Conservation (phyloP, 805 yeast genomes). For the Teunomyces atbi region DNA sequence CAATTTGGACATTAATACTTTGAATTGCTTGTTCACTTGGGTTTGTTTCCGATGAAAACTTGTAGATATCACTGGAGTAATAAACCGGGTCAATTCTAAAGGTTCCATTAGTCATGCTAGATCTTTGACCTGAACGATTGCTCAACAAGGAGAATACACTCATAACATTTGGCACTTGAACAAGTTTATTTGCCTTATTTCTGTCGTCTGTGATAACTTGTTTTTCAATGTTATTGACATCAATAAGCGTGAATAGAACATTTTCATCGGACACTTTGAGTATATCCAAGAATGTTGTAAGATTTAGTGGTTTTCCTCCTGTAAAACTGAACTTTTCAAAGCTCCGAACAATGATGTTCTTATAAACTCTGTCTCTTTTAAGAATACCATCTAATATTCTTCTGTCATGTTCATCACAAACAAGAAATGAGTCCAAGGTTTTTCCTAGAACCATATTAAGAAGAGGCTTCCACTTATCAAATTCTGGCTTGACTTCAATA, state of each 20-base stretch:
- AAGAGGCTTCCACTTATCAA: conserved; percentile 55
- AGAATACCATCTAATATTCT: conserved; percentile 30
- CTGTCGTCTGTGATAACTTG: conserved; percentile 52
- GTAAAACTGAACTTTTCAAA: conserved; percentile 58
- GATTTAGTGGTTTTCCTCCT: conserved; percentile 39
- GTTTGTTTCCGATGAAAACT: conserved; percentile 24
- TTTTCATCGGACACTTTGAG: conserved; percentile 54
- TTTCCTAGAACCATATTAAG: conserved; percentile 55
- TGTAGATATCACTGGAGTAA: conserved; percentile 32
- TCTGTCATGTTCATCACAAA: conserved; percentile 61
- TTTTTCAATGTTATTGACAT: conserved; percentile 57
- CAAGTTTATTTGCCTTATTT: conserved; percentile 46
- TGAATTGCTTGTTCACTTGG: conserved; percentile 13
- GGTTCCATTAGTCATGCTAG: conserved; percentile 40
- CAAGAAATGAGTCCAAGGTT: conserved; percentile 63
- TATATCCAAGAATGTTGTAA: conserved; percentile 57
- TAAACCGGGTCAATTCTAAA: conserved; percentile 54
- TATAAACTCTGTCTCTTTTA: conserved; percentile 21
- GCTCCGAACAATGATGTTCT: conserved; percentile 49
- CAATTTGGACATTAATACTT: conserved; percentile 11
- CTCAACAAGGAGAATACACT: conserved; percentile 44
- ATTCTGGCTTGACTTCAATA: conserved; percentile 55
- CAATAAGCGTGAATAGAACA: conserved; percentile 63
- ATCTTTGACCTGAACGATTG: conserved; percentile 44
- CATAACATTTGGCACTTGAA: conserved; percentile 36